phyloP scores from a whole-genome alignment of 345 rosid species.

The Salix suchowensis region DNA sequence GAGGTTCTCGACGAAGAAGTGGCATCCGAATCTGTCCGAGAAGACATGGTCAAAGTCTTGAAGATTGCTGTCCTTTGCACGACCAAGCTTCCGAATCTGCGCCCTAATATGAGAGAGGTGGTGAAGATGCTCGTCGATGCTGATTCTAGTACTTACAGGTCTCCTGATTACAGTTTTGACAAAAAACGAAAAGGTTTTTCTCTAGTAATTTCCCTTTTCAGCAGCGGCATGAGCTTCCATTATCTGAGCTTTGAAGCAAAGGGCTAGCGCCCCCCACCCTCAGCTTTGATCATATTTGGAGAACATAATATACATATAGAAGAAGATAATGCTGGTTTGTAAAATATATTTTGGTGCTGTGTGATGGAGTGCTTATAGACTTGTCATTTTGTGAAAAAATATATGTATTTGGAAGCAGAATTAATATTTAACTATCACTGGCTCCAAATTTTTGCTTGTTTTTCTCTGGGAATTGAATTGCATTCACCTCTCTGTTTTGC shows the following conservation, averaged over 20 bases:
- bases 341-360: background rate
- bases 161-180: slow-evolving; percentile 20
- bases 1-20: slow-evolving; percentile 53
- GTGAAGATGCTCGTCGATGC: slow-evolving; percentile 74
- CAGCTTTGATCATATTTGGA: background rate
- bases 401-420: background rate
- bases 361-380: background rate
- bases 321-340: background rate
- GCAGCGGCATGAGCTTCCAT: background rate
- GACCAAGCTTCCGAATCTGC: slow-evolving; percentile 66
- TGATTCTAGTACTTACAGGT: slow-evolving; percentile 39
- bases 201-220: slow-evolving; percentile 4
- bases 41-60: slow-evolving; percentile 65
- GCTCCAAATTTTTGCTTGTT: background rate
- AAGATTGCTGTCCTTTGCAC: slow-evolving; percentile 71
- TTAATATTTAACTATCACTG: background rate
- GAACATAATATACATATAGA: background rate
- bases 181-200: slow-evolving; percentile 17
- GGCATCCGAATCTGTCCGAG: slow-evolving; percentile 30
- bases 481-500: background rate
- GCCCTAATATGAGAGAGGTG: slow-evolving; percentile 78
- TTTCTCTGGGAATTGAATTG: background rate
- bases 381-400: background rate
- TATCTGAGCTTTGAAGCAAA: slow-evolving; percentile 3
- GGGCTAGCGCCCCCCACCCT: background rate